These are phyloP conservation scores for Ceratocystis cubensis DNA, from an alignment of 2,329 filamentous ascomycete genomes.

Conservation along the genomic window DNA sequence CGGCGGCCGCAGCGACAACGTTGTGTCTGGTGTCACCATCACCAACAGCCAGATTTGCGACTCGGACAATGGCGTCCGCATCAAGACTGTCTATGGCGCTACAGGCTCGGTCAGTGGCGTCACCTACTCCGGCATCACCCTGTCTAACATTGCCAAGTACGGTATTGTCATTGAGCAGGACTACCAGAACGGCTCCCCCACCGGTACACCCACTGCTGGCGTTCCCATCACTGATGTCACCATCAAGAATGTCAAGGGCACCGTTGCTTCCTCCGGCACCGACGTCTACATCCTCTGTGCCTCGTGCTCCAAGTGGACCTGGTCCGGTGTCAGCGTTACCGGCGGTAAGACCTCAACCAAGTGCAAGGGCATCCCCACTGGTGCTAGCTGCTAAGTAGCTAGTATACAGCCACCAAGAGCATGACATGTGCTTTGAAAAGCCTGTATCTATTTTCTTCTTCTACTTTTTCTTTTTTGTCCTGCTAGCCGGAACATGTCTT, in stretches of 20 bases:
- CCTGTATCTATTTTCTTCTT: slow-evolving; percentile 1
- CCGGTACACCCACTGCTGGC: slow-evolving; percentile 34
- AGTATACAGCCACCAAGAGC: not conserved
- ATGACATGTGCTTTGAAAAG: not conserved
- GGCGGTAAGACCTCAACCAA: slow-evolving; percentile 35
- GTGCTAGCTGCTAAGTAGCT: slow-evolving; percentile 17
- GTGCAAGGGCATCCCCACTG: slow-evolving; percentile 26
- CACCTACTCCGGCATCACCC: slow-evolving; percentile 34
- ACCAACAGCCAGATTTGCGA: slow-evolving; percentile 37
- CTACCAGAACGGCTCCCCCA: slow-evolving; percentile 38
- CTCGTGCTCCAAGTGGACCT: slow-evolving; percentile 39
- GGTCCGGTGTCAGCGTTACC: slow-evolving; percentile 36
- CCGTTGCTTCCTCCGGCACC: slow-evolving; percentile 30
- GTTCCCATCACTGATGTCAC: slow-evolving; percentile 43
- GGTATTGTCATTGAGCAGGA: slow-evolving; percentile 33
- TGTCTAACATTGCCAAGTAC: slow-evolving; percentile 33
- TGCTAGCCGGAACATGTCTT: not conserved
- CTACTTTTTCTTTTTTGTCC: not conserved
- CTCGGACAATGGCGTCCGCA: slow-evolving; percentile 40
- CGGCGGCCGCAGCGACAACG: slow-evolving; percentile 39
- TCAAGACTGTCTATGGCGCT: slow-evolving; percentile 38
- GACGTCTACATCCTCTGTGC: slow-evolving; percentile 44
- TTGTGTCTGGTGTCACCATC: slow-evolving; percentile 40
- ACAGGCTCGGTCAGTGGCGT: slow-evolving; percentile 35
- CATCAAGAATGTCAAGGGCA: slow-evolving; percentile 34